Percentiles rank a stretch among this genome's conserved stretches.
Evolutionary conservation across 1,284 basidiomycete species (phyloP).

Genomic region (Sanghuangporus baumii): DNA sequence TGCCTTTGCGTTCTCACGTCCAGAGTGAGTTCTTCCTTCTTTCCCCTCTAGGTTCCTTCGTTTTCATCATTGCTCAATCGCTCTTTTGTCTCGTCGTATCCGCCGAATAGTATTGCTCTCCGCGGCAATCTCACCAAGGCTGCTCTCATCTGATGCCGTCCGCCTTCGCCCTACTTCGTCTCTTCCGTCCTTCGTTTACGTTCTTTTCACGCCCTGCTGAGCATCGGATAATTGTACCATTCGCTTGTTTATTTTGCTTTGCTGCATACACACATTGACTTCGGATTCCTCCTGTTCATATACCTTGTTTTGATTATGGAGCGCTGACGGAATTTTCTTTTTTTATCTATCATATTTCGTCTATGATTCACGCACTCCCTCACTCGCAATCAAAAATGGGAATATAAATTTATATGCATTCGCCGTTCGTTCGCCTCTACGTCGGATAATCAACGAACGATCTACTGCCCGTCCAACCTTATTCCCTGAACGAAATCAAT

Average conservation of each 20-base stretch:
- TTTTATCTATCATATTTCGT: constrained; percentile 1
- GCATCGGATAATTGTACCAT: constrained; percentile 5
- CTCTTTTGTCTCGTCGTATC: constrained; percentile 19
- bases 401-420: not conserved
- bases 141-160: constrained; percentile 34
- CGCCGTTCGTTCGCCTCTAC: not conserved
- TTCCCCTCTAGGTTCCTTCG: constrained; percentile 21
- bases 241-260: not conserved
- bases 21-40: constrained; percentile 66
- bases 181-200: constrained; percentile 15
- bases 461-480: not conserved
- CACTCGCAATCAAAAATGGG: not conserved
- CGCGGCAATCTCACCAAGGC: constrained; percentile 40
- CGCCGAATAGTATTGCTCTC: constrained; percentile 35
- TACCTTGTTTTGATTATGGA: constrained; percentile 20
- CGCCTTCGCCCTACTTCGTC: constrained; percentile 7
- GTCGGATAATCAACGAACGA: not conserved
- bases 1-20: constrained; percentile 10
- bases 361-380: not conserved
- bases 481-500: not conserved
- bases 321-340: constrained; percentile 23
- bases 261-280: not conserved
- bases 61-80: constrained; percentile 22
- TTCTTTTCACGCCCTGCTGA: constrained; percentile 21
- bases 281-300: constrained; percentile 16